Evolutionary conservation across 257 asterid species (phyloP).

Genomic region (Asclepias syriaca): DNA sequence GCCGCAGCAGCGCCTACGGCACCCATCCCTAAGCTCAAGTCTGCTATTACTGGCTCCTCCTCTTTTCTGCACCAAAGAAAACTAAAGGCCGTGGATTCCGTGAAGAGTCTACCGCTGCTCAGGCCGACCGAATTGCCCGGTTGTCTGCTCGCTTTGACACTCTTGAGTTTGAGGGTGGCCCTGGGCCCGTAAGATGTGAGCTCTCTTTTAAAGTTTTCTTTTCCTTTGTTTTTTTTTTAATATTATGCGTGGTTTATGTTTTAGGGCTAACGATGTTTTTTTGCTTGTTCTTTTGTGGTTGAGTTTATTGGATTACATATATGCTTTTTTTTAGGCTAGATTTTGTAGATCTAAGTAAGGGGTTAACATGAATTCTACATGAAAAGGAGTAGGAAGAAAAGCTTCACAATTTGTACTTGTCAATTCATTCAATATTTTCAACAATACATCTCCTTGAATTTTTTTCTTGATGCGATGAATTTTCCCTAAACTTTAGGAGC

Average conservation of each 20-base stretch:
- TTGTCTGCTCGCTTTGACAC: constrained; percentile 83
- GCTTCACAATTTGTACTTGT: constrained; percentile 50
- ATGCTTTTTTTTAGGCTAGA: not conserved
- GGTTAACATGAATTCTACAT: too few species aligned
- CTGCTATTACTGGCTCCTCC: constrained; percentile 70
- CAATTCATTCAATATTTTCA: constrained; percentile 49
- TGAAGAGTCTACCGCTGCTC: constrained; percentile 56
- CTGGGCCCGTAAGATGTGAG: constrained; percentile 95
- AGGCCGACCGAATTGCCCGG: constrained; percentile 83
- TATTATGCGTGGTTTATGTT: not conserved
- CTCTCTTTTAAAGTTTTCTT: not conserved
- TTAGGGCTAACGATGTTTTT: not conserved
- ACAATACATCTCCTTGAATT: constrained; percentile 57
- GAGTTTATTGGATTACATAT: not conserved
- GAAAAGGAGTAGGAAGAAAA: constrained; percentile 3
- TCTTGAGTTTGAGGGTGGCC: constrained; percentile 78
- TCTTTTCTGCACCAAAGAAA: constrained; percentile 61
- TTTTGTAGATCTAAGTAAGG: not conserved
- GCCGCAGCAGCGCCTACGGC: constrained; percentile 44
- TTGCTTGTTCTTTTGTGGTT: not conserved
- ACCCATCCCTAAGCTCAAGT: constrained; percentile 62
- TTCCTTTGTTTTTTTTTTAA: not conserved
- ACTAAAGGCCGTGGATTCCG: constrained; percentile 96
- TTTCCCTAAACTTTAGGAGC: constrained; percentile 73
- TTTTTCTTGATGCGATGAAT: constrained; percentile 47